Evolutionary conservation across 768 basidiomycete species (phyloP), one percentile per base, ranked within the genome.

Genomic region (Boletus pseudopeckii): DNA sequence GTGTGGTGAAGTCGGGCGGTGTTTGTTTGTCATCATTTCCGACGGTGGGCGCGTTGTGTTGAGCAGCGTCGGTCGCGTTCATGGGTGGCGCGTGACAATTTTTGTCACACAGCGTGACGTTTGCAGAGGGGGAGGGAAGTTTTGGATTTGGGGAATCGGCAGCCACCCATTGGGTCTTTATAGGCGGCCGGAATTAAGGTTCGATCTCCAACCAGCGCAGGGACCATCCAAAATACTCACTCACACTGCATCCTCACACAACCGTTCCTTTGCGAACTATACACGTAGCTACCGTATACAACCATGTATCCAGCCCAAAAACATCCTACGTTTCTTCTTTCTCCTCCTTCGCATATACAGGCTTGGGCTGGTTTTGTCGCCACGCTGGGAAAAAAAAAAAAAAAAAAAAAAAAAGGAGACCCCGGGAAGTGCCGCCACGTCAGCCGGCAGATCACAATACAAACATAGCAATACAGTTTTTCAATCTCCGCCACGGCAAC

Each of bases 351-450:
- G 84, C 82, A 68, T 95, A 95, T 54, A 96, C 89, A 0, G 92
- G 83, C 69, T 85, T 83, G 50, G 93, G 92, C 68, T 95, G 92
- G 72, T 87, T 93, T 64, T 76, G 72, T 72, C 78, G 81, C 92
- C 92, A 93, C 37, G 92, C 92, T 94, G 78, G 77, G 73, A 76
- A 77, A 75, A 76, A 32, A 32, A 32, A 32, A 30, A 33, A 56
- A 58, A 77, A 75, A 76, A 74, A 76, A 77, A 75, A 76, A 32
- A 32, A 11, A 32, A 11, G 30, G 53, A 58, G 47, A 44, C 50
- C 28, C 28, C 62, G 55, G 59, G 54, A 64, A 67, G 53, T 58
- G 47, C 67, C 70, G 82, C 79, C 81, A 85, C 82, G 82, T 86
- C 81, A 84, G 81, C 65, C 63, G 59, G 49, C 56, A 63, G 66